These are phyloP conservation scores for Theileria orientalis DNA, from an alignment of 169 alveolate genomes.

Conservation along the genomic window DNA sequence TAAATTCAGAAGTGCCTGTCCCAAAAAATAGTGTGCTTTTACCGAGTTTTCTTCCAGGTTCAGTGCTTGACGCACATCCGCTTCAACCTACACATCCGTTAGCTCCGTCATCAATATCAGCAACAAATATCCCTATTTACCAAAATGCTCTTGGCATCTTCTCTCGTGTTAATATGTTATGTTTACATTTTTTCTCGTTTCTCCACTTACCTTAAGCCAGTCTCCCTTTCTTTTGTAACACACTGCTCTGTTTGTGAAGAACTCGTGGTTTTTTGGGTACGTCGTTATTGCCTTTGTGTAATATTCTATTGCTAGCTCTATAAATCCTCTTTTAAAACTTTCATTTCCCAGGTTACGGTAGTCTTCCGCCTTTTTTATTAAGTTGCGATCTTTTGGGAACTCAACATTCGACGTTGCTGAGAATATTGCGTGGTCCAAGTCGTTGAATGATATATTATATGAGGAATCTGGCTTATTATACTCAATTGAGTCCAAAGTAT, in stretches of 20 bases:
- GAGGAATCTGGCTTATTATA: background rate
- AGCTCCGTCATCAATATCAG: background rate
- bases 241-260: constrained; percentile 81
- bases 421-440: constrained; percentile 1
- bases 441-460: background rate
- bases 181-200: too few species aligned
- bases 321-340: constrained; percentile 79
- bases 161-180: too few species aligned
- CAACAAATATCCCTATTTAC: too few species aligned
- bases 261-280: constrained; percentile 75
- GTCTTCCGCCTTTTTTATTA: constrained; percentile 70
- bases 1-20: constrained; percentile 80
- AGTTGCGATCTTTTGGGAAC: background rate
- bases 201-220: constrained; percentile 54
- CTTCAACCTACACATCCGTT: constrained; percentile 60
- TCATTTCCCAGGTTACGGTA: constrained; percentile 75
- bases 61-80: constrained; percentile 77
- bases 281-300: constrained; percentile 77
- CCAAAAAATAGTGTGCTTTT: constrained; percentile 80
- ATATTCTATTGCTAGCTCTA: constrained; percentile 80
- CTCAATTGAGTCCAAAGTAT: background rate
- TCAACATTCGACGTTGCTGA: background rate
- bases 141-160: too few species aligned
- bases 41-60: constrained; percentile 79
- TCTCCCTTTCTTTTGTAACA: constrained; percentile 77